These are phyloP conservation scores for Umbilicus rupestris DNA, from an alignment of 164 flowering plant species.

Conservation along the genomic window DNA sequence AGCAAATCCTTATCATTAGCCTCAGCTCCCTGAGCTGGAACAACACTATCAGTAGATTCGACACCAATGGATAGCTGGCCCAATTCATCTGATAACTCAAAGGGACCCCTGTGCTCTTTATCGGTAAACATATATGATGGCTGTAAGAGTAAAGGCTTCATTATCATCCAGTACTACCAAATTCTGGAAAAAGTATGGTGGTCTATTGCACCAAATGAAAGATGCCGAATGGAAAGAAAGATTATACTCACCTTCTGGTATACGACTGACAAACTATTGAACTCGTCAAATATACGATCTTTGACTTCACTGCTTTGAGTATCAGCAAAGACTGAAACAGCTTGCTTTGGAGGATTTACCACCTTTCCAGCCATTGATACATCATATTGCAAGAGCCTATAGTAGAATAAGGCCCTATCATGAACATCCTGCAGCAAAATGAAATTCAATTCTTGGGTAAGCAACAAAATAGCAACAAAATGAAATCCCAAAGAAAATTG, in stretches of 20 bases:
- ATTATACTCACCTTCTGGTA: conserved; percentile 68
- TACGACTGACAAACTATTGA: conserved; percentile 88
- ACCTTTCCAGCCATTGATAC: conserved; percentile 74
- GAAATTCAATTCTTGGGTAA: not conserved
- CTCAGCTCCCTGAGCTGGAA: conserved; percentile 55
- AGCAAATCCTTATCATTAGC: conserved; percentile 90
- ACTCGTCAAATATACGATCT: conserved; percentile 97
- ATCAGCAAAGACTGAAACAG: conserved; percentile 98
- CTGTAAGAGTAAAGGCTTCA: conserved; percentile 37
- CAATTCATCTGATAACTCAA: conserved; percentile 85
- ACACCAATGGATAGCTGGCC: conserved; percentile 63
- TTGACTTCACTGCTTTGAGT: conserved; percentile 91
- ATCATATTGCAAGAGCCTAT: conserved; percentile 78
- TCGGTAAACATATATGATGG: conserved; percentile 98
- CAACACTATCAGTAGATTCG: conserved; percentile 40
- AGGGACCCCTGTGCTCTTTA: conserved; percentile 89
- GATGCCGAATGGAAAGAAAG: not conserved
- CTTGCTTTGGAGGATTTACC: conserved; percentile 96
- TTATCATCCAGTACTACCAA: not conserved
- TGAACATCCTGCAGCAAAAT: conserved; percentile 85
- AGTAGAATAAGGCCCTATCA: conserved; percentile 94
- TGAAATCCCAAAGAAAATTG: not conserved
- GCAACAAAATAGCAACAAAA: not conserved
- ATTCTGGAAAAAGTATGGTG: not conserved
- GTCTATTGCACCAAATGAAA: not conserved